Evolutionary conservation across 2,329 filamentous ascomycete genomes (phyloP).

Genomic region (Cladophialophora exuberans): DNA sequence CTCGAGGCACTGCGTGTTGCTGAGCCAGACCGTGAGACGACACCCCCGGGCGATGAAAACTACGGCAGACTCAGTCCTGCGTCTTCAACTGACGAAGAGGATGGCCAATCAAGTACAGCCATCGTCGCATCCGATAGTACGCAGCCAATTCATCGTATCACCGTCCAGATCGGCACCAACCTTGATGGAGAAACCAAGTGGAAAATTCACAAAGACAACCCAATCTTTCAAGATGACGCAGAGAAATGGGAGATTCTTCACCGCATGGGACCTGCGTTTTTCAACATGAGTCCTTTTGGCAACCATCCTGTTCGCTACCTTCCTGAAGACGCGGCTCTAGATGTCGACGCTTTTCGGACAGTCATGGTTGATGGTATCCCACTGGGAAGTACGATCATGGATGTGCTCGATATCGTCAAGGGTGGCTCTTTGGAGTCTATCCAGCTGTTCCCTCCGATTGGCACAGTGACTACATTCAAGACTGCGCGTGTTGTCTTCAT

Average conservation of each 20-base stretch:
- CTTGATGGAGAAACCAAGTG: conserved; percentile 22
- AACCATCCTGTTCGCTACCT: conserved; percentile 30
- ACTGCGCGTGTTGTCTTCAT: conserved; percentile 33
- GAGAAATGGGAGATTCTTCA: conserved; percentile 13
- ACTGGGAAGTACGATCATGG: conserved; percentile 19
- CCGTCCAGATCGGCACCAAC: conserved; percentile 9
- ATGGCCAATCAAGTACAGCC: not conserved
- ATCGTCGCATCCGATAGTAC: not conserved
- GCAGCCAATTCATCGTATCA: not conserved
- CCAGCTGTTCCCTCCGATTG: conserved; percentile 29
- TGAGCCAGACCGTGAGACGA: not conserved
- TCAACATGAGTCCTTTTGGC: conserved; percentile 18
- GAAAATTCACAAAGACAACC: conserved; percentile 25
- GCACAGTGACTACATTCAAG: conserved; percentile 25
- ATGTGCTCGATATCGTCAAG: conserved; percentile 26
- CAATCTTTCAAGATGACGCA: conserved; percentile 23
- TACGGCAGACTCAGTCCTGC: conserved; percentile 8
- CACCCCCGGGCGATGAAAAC: not conserved
- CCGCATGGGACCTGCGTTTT: not conserved
- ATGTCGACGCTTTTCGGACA: conserved; percentile 30
- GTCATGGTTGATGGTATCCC: conserved; percentile 35
- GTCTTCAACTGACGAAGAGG: not conserved
- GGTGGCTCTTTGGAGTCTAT: conserved; percentile 31
- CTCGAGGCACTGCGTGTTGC: not conserved
- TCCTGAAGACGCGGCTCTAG: conserved; percentile 24